Evolutionary conservation across 345 rosid species (phyloP), one percentile per base, ranked within the genome.

Genomic region (Brassica carinata): DNA sequence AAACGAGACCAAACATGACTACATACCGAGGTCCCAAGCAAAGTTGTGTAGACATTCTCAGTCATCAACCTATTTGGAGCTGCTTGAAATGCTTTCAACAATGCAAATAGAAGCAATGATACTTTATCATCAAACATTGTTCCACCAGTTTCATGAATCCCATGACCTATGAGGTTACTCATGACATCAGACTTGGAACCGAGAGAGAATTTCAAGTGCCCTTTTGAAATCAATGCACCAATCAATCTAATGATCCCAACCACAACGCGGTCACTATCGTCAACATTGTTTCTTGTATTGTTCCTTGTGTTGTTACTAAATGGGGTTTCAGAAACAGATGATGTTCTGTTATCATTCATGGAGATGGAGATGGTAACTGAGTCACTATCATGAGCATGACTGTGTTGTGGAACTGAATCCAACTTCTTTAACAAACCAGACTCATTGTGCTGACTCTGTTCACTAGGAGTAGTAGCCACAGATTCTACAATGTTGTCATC

Each of bases 41-140:
- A 84, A 83, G 98, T 90, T 72, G 87, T 88, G 82, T 89, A 93
- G 33, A 89, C 93, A 81, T 86, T 91, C 69, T 82, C 80, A 0
- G 98, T 93, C 93, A 96, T 76, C 69, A 96, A 91, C 82, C 94
- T 89, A 48, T 85, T 93, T 73, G 98, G 96, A 80, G 97, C 98
- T 51, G 97, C 94, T 81, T 89, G 94, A 83, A 96, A 90, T 76
- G 93, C 94, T 87, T 87, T 93, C 78, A 88, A 90, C 85, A 96
- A 74, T 43, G 97, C 90, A 88, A 88, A 96, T 76, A 90, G 87
- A 77, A 93, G 88, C 83, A 96, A 90, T 63, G 96, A 83, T 74
- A 96, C 96, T 86, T 88, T 96, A 80, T 96, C 98, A n/a, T 96
- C 94, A 86, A 93, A 91, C 99, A 93, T 96, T 63, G 93, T 86